Evolutionary conservation across 2,329 filamentous ascomycete genomes (phyloP).

Genomic region (Conoideocrella luteorostrata): DNA sequence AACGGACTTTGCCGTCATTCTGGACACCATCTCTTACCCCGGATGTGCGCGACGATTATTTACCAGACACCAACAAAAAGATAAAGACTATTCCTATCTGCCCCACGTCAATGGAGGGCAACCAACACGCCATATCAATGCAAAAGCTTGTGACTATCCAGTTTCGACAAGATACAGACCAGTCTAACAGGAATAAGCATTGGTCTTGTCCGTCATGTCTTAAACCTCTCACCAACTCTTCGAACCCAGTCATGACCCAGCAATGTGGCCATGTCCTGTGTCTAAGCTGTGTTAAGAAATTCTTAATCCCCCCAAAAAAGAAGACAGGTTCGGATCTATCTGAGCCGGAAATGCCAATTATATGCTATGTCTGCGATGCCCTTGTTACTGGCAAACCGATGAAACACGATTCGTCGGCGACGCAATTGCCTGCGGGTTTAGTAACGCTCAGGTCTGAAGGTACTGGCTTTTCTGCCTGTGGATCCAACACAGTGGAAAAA

Average conservation of each 20-base stretch:
- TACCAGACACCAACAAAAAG: constrained; percentile 52
- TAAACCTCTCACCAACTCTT: constrained; percentile 74
- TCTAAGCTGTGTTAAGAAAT: constrained; percentile 74
- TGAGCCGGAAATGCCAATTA: constrained; percentile 38
- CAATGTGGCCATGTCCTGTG: constrained; percentile 91
- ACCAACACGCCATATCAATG: constrained; percentile 68
- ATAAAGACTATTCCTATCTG: constrained; percentile 66
- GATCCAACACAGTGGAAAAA: constrained; percentile 74
- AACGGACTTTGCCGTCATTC: constrained; percentile 73
- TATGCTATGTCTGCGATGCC: constrained; percentile 82
- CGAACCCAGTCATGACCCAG: constrained; percentile 74
- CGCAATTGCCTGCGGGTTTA: constrained; percentile 61
- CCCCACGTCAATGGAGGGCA: constrained; percentile 61
- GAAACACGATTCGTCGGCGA: constrained; percentile 37
- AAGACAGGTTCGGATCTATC: constrained; percentile 20
- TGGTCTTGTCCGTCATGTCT: constrained; percentile 76
- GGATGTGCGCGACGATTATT: constrained; percentile 34
- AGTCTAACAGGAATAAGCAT: constrained; percentile 35
- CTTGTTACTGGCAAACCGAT: constrained; percentile 54
- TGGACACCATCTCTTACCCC: constrained; percentile 87
- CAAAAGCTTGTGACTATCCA: constrained; percentile 69
- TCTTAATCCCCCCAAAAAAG: constrained; percentile 58
- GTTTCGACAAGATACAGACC: constrained; percentile 64
- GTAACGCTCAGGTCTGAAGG: constrained; percentile 80
- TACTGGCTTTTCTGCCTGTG: constrained; percentile 87